phyloP scores from a whole-genome alignment of 257 asterid genomes.

The Linderniella brevidens region DNA sequence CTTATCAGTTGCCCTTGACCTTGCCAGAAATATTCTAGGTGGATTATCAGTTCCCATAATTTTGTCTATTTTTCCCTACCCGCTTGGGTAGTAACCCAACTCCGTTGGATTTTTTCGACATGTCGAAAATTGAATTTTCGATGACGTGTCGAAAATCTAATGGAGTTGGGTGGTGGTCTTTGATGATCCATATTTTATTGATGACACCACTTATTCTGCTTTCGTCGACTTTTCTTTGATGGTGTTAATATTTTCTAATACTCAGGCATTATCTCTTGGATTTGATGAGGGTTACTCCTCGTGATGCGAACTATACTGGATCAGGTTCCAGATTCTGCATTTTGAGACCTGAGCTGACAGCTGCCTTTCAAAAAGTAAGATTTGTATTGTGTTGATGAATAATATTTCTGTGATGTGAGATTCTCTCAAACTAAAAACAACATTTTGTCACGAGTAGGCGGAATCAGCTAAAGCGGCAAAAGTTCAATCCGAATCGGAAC shows the following conservation, averaged over 20 bases:
- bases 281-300: conserved; percentile 95
- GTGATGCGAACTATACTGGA: conserved; percentile 78
- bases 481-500: conserved; percentile 24
- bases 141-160: too few relatives aligned
- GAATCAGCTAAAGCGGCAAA: conserved; percentile 44
- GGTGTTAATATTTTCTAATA: not conserved
- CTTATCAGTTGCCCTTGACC: too few relatives aligned
- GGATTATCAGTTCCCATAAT: too few relatives aligned
- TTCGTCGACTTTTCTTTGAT: not conserved
- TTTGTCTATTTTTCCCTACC: too few relatives aligned
- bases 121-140: too few relatives aligned
- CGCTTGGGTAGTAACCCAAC: too few relatives aligned
- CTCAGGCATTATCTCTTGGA: conserved; percentile 86
- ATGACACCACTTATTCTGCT: not conserved
- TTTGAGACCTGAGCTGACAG: conserved; percentile 76
- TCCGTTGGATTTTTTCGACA: too few relatives aligned
- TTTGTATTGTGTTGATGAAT: conserved; percentile 1
- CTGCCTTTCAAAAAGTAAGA: conserved; percentile 69
- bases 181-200: too few relatives aligned
- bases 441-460: conserved; percentile 22
- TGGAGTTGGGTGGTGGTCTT: too few relatives aligned
- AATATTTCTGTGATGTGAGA: conserved; percentile 2
- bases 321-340: conserved; percentile 77
- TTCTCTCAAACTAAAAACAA: conserved; percentile 10
- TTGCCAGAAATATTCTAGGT: too few relatives aligned